A percentile compares a stretch with the other conserved stretches of the same genome.
These are phyloP conservation scores for Conticribra weissflogii DNA, from an alignment of 108 stramenopile genomes.

Conservation along the genomic window DNA sequence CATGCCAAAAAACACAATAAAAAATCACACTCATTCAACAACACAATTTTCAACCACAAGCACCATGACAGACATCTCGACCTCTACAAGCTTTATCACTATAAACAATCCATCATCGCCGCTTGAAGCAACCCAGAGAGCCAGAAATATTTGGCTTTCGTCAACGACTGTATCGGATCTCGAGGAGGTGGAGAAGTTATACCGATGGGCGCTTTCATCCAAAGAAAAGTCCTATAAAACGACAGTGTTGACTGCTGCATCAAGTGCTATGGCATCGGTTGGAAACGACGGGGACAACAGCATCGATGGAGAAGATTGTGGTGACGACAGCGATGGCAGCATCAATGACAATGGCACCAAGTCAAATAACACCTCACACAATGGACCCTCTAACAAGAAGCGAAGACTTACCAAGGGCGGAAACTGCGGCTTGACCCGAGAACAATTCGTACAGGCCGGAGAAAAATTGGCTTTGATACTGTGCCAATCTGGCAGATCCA, in stretches of 20 bases:
- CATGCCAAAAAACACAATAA: too few relatives aligned
- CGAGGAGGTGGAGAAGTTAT: slow-evolving; percentile 59
- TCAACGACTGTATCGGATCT: slow-evolving; percentile 43
- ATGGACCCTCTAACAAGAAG: slow-evolving; percentile 33
- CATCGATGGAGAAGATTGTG: neutral
- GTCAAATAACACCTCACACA: too few relatives aligned
- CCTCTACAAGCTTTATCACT: neutral
- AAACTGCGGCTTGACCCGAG: slow-evolving; percentile 38
- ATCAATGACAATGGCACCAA: slow-evolving; percentile 1
- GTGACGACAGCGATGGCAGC: neutral
- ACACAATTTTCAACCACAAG: neutral
- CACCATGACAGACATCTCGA: slow-evolving; percentile 5
- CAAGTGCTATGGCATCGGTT: too few relatives aligned
- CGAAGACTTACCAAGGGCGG: slow-evolving; percentile 14
- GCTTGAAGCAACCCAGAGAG: slow-evolving; percentile 25
- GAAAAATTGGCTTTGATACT: slow-evolving; percentile 69
- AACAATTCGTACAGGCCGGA: slow-evolving; percentile 52
- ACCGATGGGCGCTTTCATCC: slow-evolving; percentile 50
- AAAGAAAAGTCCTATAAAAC: too few relatives aligned
- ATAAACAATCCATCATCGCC: slow-evolving; percentile 6
- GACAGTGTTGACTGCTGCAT: too few relatives aligned
- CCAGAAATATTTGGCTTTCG: slow-evolving; percentile 38
- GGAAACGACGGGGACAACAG: too few relatives aligned
- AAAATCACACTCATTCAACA: neutral
- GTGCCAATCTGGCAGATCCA: slow-evolving; percentile 69